A percentile compares a stretch with the other conserved stretches of the same genome.
These are phyloP conservation scores for Leishmania guyanensis DNA, from an alignment of 208 protist species.

Conservation along the genomic window DNA sequence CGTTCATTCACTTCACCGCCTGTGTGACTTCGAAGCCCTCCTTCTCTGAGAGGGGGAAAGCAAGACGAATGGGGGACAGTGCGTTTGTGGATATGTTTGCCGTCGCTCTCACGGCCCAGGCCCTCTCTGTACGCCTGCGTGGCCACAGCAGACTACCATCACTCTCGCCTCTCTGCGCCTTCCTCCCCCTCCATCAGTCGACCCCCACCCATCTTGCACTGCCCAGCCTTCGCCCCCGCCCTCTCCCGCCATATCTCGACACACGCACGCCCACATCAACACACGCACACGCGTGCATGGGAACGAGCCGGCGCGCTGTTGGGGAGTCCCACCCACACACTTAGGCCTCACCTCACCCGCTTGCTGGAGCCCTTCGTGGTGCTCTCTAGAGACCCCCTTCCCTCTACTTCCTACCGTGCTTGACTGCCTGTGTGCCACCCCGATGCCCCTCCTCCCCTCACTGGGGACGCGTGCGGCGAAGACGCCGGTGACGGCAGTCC, in stretches of 20 bases:
- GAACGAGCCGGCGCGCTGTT: not conserved
- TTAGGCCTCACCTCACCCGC: not conserved
- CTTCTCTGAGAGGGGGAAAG: not conserved
- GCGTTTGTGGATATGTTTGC: not conserved
- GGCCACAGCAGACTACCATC: not conserved
- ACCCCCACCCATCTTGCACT: not conserved
- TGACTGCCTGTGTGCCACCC: not conserved
- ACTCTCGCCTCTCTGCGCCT: not conserved
- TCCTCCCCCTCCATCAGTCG: not conserved
- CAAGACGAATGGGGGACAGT: not conserved
- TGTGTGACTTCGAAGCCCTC: not conserved
- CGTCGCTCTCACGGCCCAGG: not conserved
- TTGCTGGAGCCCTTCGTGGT: not conserved
- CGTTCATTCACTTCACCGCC: not conserved
- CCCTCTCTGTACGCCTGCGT: not conserved
- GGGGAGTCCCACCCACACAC: not conserved
- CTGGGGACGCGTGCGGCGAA: constrained; percentile 3
- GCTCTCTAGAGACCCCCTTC: not conserved
- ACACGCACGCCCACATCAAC: not conserved
- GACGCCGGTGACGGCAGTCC: constrained; percentile 7
- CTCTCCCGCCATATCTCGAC: not conserved
- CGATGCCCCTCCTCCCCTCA: not conserved
- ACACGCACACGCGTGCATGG: not conserved
- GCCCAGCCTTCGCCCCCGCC: not conserved
- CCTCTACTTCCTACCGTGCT: not conserved